These are phyloP conservation scores for Akanthomyces dipterigenus DNA, from an alignment of 2,329 filamentous ascomycete genomes.

Conservation along the genomic window DNA sequence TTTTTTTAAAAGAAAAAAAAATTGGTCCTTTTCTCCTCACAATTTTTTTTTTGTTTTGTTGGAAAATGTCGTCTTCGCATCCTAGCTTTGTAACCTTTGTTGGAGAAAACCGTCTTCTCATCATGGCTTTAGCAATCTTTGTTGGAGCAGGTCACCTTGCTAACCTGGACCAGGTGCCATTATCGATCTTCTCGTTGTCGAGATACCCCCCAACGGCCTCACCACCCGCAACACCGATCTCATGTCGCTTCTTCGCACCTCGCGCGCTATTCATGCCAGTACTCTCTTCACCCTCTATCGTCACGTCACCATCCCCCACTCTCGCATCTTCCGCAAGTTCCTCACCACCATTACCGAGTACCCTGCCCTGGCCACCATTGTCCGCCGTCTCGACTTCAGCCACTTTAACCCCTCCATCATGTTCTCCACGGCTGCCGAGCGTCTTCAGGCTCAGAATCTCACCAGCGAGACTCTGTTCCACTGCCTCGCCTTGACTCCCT, in stretches of 20 bases:
- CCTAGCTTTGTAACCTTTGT: not conserved
- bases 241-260: constrained; percentile 69
- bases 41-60: too few relatives aligned
- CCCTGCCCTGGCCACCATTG: constrained; percentile 64
- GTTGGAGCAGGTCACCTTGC: not conserved
- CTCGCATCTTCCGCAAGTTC: constrained; percentile 76
- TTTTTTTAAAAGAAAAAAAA: too few relatives aligned
- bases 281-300: constrained; percentile 71
- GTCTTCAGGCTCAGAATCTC: constrained; percentile 67
- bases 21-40: too few relatives aligned
- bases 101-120: too few relatives aligned
- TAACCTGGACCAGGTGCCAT: constrained; percentile 51
- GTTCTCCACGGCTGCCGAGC: constrained; percentile 68
- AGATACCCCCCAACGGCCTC: constrained; percentile 65
- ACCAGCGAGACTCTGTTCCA: constrained; percentile 65
- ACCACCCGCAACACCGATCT: constrained; percentile 72
- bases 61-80: too few relatives aligned
- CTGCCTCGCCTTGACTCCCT: constrained; percentile 65
- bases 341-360: constrained; percentile 61
- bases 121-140: not conserved
- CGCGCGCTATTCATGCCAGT: constrained; percentile 63
- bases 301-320: constrained; percentile 77
- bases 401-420: constrained; percentile 77
- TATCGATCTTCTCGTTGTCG: constrained; percentile 66
- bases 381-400: constrained; percentile 75